Evolutionary conservation across 1,139 yeast species (phyloP), one percentile per base, ranked within the genome.

Genomic region (Scheffersomyces quercinus): DNA sequence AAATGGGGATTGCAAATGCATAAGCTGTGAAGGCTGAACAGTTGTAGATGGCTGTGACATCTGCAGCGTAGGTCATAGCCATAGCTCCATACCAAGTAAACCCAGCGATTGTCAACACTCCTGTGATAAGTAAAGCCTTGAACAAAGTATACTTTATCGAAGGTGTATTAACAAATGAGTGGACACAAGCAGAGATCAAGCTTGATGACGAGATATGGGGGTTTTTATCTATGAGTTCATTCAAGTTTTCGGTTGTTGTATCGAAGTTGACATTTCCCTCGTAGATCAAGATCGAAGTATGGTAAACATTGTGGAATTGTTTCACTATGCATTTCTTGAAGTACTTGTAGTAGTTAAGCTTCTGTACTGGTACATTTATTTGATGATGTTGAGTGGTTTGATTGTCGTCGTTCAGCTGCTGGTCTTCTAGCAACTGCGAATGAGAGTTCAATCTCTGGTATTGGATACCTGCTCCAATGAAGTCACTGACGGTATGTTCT

Each of bases 11-110:
- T 2, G 95, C 90, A 65, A 89, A 88, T 5, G 88, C 80, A 58
- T 89, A 85, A 0, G 96, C 96, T 5, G 91, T 85, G 60, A 89
- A 88, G 0, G 96, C 95, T 10, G 91, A 84, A 58, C 95, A 88
- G 66, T 89, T 89, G 66, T 88, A 89, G 49, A 89, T 89, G 8
- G 96, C 96, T 3, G 96, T 88, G 28, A 89, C 85, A 58, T 89
- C 96, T 2, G 90, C 77, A 0, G 96, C 89, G 33, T 90, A 86
- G 1, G 96, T 85, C 62, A 87, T 66, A 28, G 83, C 74, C 81
- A 89, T 88, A 6, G 96, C 85, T 13, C 87, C 79, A 59, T 88
- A 89, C 97, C 97, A 89, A 1, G 96, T 82, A 35, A 80, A 72
- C 1, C 95, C 96, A 0, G 96, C 96, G 3, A 82, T 52, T 9